Evolutionary conservation across 1,284 basidiomycete genomes (phyloP).

Genomic region (Cryptococcus wingfieldii): DNA sequence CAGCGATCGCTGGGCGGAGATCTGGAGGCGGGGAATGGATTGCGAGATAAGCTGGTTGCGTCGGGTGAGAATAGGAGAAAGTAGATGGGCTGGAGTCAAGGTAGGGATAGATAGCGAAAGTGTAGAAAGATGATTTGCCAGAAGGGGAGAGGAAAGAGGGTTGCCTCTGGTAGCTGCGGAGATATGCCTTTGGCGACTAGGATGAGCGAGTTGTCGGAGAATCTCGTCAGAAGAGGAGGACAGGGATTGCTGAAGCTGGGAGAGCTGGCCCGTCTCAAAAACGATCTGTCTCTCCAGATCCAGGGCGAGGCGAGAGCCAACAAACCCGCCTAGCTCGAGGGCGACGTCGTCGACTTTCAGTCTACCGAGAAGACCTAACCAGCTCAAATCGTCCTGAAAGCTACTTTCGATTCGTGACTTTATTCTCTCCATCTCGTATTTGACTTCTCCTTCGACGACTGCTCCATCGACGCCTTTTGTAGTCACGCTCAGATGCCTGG

Average conservation of each 20-base stretch:
- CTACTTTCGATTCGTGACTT: constrained; percentile 55
- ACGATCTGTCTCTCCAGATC: constrained; percentile 66
- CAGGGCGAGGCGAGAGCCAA: constrained; percentile 60
- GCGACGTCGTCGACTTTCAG: constrained; percentile 67
- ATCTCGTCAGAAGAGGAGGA: constrained; percentile 51
- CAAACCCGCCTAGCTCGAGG: constrained; percentile 55
- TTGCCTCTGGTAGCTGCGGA: constrained; percentile 42
- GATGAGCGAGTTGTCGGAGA: constrained; percentile 38
- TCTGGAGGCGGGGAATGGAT: constrained; percentile 61
- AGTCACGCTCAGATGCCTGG: constrained; percentile 30
- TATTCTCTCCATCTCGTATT: constrained; percentile 54
- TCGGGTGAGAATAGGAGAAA: constrained; percentile 57
- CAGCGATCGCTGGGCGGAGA: constrained; percentile 61
- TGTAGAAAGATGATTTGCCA: constrained; percentile 61
- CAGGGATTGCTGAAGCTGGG: constrained; percentile 56
- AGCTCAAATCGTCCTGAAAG: constrained; percentile 57
- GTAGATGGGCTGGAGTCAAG: constrained; percentile 56
- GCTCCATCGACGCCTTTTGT: constrained; percentile 35
- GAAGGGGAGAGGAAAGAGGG: constrained; percentile 60
- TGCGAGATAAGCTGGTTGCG: constrained; percentile 58
- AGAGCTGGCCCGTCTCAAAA: constrained; percentile 64
- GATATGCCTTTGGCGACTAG: not conserved
- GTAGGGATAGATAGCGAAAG: constrained; percentile 53
- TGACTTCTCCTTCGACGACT: constrained; percentile 52
- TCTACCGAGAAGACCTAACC: constrained; percentile 61